phyloP scores from a whole-genome alignment of 495 filamentous ascomycete genomes.

The Aspergillus affinis region DNA sequence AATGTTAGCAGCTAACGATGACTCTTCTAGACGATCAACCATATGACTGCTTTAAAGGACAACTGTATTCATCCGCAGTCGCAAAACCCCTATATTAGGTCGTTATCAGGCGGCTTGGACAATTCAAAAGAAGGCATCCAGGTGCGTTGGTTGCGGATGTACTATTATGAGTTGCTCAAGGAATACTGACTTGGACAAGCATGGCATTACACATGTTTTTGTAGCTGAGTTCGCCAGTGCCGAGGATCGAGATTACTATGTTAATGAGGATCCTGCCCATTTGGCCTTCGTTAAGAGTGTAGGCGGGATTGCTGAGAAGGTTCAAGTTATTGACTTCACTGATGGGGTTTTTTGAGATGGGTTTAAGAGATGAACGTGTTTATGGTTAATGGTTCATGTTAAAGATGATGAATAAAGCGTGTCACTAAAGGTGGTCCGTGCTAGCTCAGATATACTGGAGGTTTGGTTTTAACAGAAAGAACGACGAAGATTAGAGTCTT shows the following conservation, averaged over 20 bases:
- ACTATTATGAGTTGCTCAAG: not conserved
- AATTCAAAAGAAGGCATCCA: slow-evolving; percentile 64
- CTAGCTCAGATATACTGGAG: too few relatives aligned
- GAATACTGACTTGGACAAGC: slow-evolving; percentile 10
- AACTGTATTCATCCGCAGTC: slow-evolving; percentile 46
- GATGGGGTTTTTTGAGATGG: slow-evolving; percentile 25
- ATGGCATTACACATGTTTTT: slow-evolving; percentile 46
- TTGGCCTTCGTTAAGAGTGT: slow-evolving; percentile 34
- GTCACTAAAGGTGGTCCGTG: too few relatives aligned
- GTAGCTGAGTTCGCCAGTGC: slow-evolving; percentile 39
- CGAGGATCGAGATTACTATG: slow-evolving; percentile 46
- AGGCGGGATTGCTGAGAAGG: slow-evolving; percentile 36
- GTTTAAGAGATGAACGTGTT: too few relatives aligned
- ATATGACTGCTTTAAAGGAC: slow-evolving; percentile 40
- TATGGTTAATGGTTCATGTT: too few relatives aligned
- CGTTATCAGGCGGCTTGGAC: slow-evolving; percentile 58
- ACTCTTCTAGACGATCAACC: slow-evolving; percentile 20
- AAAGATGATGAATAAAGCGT: too few relatives aligned
- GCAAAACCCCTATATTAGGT: slow-evolving; percentile 49
- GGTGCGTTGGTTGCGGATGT: slow-evolving; percentile 37
- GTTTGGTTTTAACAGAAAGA: too few relatives aligned
- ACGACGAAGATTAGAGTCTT: too few relatives aligned
- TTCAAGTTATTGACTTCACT: slow-evolving; percentile 43
- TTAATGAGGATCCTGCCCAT: slow-evolving; percentile 41
- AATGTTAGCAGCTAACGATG: too few relatives aligned